phyloP scores from a whole-genome alignment of 495 filamentous ascomycete genomes.

The Immersiella caudata region DNA sequence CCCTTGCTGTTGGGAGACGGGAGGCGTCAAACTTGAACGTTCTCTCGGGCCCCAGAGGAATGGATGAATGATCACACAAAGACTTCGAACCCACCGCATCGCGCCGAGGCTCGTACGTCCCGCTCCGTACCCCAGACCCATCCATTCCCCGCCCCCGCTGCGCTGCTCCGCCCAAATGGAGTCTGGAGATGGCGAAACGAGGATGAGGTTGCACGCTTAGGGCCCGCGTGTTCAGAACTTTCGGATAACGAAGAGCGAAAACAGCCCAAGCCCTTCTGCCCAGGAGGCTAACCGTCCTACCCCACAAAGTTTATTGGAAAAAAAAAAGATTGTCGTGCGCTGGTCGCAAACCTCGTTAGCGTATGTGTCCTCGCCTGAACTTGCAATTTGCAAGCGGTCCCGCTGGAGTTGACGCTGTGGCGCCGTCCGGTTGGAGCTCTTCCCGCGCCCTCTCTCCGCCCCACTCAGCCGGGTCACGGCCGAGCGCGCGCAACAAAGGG shows the following conservation, averaged over 20 bases:
- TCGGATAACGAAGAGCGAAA: not conserved
- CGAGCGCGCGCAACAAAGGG: conserved; percentile 16
- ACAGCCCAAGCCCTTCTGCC: not conserved
- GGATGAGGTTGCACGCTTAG: no score
- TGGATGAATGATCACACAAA: not conserved
- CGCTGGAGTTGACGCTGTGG: not conserved
- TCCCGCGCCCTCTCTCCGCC: not conserved
- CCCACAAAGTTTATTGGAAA: not conserved
- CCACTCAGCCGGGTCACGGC: not conserved
- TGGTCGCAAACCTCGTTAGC: not conserved
- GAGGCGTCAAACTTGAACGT: no score
- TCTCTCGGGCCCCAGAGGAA: no score
- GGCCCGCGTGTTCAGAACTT: not conserved
- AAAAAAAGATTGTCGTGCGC: not conserved
- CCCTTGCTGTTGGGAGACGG: not conserved
- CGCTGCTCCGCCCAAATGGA: not conserved
- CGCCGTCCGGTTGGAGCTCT: not conserved
- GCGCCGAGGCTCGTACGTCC: not conserved
- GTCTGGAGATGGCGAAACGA: no score
- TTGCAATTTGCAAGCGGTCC: not conserved
- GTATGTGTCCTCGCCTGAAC: not conserved
- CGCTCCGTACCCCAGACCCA: not conserved
- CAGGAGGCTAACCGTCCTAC: not conserved
- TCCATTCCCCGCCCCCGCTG: not conserved
- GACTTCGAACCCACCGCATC: not conserved